Base-by-base conservation (phyloP, 768 basidiomycete genomes). In the Exsudoporus frostii region DNA sequence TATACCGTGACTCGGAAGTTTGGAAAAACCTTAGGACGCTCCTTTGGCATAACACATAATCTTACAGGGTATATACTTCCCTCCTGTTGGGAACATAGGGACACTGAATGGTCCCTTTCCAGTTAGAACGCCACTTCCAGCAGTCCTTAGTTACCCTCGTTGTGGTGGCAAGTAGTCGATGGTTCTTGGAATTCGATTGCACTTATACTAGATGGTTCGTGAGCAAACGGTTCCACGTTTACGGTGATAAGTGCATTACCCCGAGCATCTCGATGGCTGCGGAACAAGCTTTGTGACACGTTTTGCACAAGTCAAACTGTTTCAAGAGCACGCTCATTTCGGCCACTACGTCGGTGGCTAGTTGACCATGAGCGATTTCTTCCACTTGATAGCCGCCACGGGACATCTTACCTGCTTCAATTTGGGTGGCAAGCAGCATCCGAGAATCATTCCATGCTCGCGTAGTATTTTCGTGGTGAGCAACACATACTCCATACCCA, bases 1-100 rank as follows among this genome's bases (percentile, higher is more conserved):
- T 99, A 36, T 99, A 98, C 74, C 84, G 85, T 36, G 93, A 98
- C 69, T 95, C 92, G 19, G 91, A 98, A 55, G 72, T 74, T 39
- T 98, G 95, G 94, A 81, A 77, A 45, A 77, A 82, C 63, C 72
- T 97, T 40, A 83, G 78, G 72, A 97, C 92, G 45, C 72, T 98
- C 45, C 71, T 98, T 47, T 97, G 95, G 94, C 88, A 92, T 63
- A 96, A 97, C 72, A 86, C 79, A 65, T 94, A 49, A 54, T 43
- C 3, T 24, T 50, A 43, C 44, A 48, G 42, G 50, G 56, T 60
- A 54, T 53, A n/a, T 50, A 50, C 45, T 25, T 27, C 4, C 27
- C 8, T 34, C 29, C 32, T 20, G 13, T 10, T 13, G 17, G 5
- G 45, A 46, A 36, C 15, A 22, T 22, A 19, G n/a, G 32, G 20